These are phyloP conservation scores for Austroboletus niveus DNA, from an alignment of 1,284 basidiomycete genomes.

Conservation along the genomic window DNA sequence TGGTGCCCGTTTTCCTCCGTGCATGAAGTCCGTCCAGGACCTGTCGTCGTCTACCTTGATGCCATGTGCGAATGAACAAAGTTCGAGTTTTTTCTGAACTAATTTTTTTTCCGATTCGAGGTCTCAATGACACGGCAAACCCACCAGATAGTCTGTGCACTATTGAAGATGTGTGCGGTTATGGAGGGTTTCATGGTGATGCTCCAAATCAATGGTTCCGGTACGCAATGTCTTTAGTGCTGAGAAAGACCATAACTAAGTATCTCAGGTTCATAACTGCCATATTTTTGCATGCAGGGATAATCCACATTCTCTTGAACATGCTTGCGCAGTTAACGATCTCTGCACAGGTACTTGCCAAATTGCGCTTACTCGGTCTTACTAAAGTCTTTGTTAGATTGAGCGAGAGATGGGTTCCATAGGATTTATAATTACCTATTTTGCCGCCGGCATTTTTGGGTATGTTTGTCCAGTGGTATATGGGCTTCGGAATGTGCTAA, in stretches of 20 bases:
- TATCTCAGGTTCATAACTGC: slow-evolving; percentile 72
- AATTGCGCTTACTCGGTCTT: neutral
- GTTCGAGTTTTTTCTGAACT: slow-evolving; percentile 6
- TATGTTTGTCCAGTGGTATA: slow-evolving; percentile 31
- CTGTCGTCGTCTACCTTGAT: slow-evolving; percentile 61
- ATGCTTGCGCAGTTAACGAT: slow-evolving; percentile 84
- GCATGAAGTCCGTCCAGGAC: slow-evolving; percentile 74
- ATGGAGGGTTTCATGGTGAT: slow-evolving; percentile 73
- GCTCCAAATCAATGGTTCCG: slow-evolving; percentile 86
- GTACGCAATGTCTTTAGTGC: slow-evolving; percentile 33
- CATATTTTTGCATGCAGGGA: slow-evolving; percentile 90
- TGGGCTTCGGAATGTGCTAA: slow-evolving; percentile 5
- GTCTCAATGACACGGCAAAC: slow-evolving; percentile 75
- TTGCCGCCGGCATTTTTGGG: slow-evolving; percentile 90
- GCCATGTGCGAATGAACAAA: slow-evolving; percentile 50
- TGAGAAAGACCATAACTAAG: slow-evolving; percentile 4
- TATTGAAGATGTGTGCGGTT: slow-evolving; percentile 84
- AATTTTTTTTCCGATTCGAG: slow-evolving; percentile 34
- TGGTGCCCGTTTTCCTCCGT: slow-evolving; percentile 90
- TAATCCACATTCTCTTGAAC: slow-evolving; percentile 87
- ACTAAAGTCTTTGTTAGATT: slow-evolving; percentile 46
- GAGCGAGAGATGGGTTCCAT: slow-evolving; percentile 85
- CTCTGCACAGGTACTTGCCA: slow-evolving; percentile 64
- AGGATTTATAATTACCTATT: slow-evolving; percentile 81
- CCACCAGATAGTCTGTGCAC: slow-evolving; percentile 70